Evolutionary conservation across 306 rosid genomes (phyloP).

Genomic region (Vicia sativa): DNA sequence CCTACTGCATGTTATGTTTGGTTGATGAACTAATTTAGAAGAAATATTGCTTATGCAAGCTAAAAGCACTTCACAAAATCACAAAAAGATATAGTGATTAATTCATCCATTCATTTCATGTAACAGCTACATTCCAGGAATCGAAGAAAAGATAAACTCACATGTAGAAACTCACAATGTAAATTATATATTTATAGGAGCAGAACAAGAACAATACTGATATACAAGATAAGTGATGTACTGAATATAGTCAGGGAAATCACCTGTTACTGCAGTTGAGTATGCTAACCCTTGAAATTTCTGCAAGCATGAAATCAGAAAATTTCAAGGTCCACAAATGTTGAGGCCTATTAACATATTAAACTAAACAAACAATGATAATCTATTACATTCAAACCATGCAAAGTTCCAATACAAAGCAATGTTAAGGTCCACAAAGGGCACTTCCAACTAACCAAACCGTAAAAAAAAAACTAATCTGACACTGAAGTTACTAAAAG

Average conservation of each 20-base stretch:
- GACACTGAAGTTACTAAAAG: no score
- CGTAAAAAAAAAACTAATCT: no score
- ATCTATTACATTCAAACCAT: slow-evolving; percentile 22
- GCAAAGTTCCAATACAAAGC: no score
- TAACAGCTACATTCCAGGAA: slow-evolving; percentile 12
- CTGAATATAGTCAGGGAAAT: slow-evolving; percentile 24
- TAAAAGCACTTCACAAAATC: no score
- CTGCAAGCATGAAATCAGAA: slow-evolving; percentile 54
- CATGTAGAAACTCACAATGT: not conserved
- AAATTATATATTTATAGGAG: not conserved
- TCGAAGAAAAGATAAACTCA: slow-evolving; percentile 3
- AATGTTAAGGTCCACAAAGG: no score
- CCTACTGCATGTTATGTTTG: slow-evolving; percentile 6
- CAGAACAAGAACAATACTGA: no score
- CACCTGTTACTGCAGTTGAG: slow-evolving; percentile 72
- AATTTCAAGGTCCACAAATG: slow-evolving; percentile 33
- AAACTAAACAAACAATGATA: slow-evolving; percentile 14
- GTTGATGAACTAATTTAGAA: not conserved
- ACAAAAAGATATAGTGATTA: no score
- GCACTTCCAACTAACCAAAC: no score
- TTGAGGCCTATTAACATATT: slow-evolving; percentile 1
- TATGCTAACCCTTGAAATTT: slow-evolving; percentile 60
- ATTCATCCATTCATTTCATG: slow-evolving; percentile 26
- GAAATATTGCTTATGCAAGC: no score
- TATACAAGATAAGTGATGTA: no score